Conservation (phyloP, 768 basidiomycete species). For the Mycena albidolilacea region DNA sequence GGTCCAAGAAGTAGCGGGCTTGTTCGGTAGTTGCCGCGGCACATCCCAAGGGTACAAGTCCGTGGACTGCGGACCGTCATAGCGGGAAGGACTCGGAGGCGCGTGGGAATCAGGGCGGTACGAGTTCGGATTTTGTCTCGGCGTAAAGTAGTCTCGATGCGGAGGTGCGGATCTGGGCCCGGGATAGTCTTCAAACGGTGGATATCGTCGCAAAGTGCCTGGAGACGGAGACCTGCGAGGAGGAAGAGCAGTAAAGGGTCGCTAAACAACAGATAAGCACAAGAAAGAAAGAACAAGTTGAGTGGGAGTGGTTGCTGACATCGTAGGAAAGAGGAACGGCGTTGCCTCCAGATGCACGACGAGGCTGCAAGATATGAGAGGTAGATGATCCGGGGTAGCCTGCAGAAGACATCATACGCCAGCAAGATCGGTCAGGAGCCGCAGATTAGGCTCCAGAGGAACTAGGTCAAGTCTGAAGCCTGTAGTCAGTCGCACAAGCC, state of each 20-base stretch:
- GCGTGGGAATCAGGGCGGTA: constrained; percentile 47
- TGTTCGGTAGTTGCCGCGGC: constrained; percentile 56
- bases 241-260: constrained; percentile 47
- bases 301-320: constrained; percentile 49
- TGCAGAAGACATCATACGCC: constrained; percentile 55
- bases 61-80: constrained; percentile 55
- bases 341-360: constrained; percentile 50
- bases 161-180: constrained; percentile 54
- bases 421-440: constrained; percentile 34
- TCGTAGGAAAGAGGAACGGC: constrained; percentile 51
- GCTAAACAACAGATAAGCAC: constrained; percentile 47
- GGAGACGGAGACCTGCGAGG: constrained; percentile 68
- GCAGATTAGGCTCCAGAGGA: constrained; percentile 22
- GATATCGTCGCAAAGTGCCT: constrained; percentile 57
- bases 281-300: constrained; percentile 19
- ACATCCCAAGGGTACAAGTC: constrained; percentile 66
- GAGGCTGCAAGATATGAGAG: constrained; percentile 50
- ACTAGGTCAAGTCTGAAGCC: neutral
- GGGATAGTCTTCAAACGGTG: constrained; percentile 67
- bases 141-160: constrained; percentile 57
- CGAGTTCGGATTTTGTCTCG: constrained; percentile 53
- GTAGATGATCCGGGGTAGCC: constrained; percentile 55
- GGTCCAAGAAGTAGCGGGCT: constrained; percentile 49
- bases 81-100: constrained; percentile 64
- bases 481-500: neutral